Evolutionary conservation across 2,329 filamentous ascomycete genomes (phyloP), one percentile per base, ranked within the genome.

Genomic region (Scopulariopsis brevicaulis): DNA sequence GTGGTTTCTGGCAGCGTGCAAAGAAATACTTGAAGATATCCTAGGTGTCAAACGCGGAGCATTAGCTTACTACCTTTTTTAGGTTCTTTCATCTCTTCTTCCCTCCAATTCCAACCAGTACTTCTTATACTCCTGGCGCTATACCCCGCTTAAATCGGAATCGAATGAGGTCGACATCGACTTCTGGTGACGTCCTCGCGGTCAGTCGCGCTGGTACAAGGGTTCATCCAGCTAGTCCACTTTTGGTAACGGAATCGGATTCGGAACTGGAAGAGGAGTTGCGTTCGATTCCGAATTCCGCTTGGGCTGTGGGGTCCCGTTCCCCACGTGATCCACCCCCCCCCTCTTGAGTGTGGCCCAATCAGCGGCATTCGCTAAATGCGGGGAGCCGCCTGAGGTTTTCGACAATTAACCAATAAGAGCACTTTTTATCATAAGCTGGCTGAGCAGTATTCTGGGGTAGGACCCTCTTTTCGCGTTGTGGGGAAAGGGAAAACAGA

Each of bases 221-320:
- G 32, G 28, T n/a, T 3, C 24, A 54, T 18, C n/a, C 10, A 11
- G n/a, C 53, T 55, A 55, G 53, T 43, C 53, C 34, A 18, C 11
- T 1, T 55, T 43, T 4, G 55, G 55, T 24, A 50, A 50, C 32
- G 55, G 55, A 56, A 56, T 56, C 55, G 55, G 55, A 56, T 50
- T 56, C 55, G 55, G 55, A 56, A 56, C 25, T n/a, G n/a, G n/a
- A 25, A 50, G 46, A 7, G 46, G 7, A 50, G 7, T 7, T n/a
- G 18, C 6, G 46, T 8, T 50, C 46, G 46, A n/a, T n/a, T n/a
- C n/a, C n/a, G 18, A n/a, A 50, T 24, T 15, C 8, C 18, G 22
- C 18, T n/a, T 35, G 28, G 7, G 22, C n/a, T 54, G 52, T 20
- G 28, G 52, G 52, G 52, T 32, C 34, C 52, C n/a, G n/a, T n/a